Percentiles rank a stretch among this genome's conserved stretches.
These are phyloP conservation scores for Penicilliopsis zonata DNA, from an alignment of 495 filamentous ascomycete genomes.

Conservation along the genomic window DNA sequence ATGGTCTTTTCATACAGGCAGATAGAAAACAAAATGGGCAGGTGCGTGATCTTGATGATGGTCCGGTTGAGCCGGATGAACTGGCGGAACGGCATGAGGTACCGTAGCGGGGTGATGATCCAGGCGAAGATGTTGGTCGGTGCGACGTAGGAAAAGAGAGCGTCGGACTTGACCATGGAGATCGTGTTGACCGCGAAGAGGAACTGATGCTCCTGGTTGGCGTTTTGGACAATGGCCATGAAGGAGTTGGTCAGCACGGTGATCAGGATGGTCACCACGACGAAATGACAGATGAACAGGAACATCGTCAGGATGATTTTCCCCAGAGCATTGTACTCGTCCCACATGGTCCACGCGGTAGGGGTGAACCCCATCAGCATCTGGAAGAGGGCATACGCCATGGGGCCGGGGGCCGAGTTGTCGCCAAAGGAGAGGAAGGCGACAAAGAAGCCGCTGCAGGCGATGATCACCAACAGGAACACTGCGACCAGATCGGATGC, in stretches of 20 bases:
- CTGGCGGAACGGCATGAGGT: slow-evolving; percentile 60
- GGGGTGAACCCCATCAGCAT: slow-evolving; percentile 83
- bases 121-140: slow-evolving; percentile 83
- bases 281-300: slow-evolving; percentile 86
- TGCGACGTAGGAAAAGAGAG: slow-evolving; percentile 81
- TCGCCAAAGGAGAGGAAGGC: slow-evolving; percentile 74
- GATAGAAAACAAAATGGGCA: slow-evolving; percentile 73
- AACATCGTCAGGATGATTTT: slow-evolving; percentile 65
- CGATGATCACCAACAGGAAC: slow-evolving; percentile 68
- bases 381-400: slow-evolving; percentile 86
- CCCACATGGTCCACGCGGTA: slow-evolving; percentile 63
- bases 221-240: slow-evolving; percentile 86
- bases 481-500: slow-evolving; percentile 76
- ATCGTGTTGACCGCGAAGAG: slow-evolving; percentile 89
- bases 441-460: slow-evolving; percentile 88
- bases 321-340: slow-evolving; percentile 65
- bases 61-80: slow-evolving; percentile 75
- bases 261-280: slow-evolving; percentile 87
- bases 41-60: slow-evolving; percentile 81
- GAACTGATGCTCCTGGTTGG: slow-evolving; percentile 87
- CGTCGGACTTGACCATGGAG: slow-evolving; percentile 92
- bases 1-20: slow-evolving; percentile 75
- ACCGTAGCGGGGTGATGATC: slow-evolving; percentile 70
- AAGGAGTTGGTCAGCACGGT: slow-evolving; percentile 89
- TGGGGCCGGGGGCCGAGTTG: slow-evolving; percentile 45